Percentiles rank a stretch among this genome's conserved stretches.
Evolutionary conservation across 2,329 filamentous ascomycete genomes (phyloP).

Genomic region (Ilyonectria sp.): DNA sequence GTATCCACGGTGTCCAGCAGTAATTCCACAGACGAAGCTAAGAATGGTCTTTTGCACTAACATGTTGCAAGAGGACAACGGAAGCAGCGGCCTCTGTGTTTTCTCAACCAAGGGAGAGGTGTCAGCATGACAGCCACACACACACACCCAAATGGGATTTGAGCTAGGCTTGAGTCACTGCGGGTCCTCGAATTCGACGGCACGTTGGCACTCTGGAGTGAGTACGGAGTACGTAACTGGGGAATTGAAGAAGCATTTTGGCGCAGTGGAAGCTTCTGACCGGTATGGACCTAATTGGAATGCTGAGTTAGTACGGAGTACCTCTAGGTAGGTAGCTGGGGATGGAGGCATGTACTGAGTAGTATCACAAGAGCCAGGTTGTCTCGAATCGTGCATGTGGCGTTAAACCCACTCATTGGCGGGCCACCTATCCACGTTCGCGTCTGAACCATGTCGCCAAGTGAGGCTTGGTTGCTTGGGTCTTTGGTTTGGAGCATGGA

Average conservation of each 20-base stretch:
- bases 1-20: not conserved
- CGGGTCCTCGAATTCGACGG: too few relatives aligned
- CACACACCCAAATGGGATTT: not conserved
- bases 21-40: not conserved
- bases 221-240: not conserved
- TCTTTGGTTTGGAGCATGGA: not conserved
- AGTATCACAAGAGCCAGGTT: not conserved
- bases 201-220: not conserved
- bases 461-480: not conserved
- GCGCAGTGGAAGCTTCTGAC: not conserved
- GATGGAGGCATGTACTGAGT: not conserved
- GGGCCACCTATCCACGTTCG: not conserved
- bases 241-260: not conserved
- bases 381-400: conserved; percentile 1
- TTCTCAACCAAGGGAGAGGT: not conserved
- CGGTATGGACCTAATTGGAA: not conserved
- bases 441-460: not conserved
- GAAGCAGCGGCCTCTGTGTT: not conserved
- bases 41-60: not conserved
- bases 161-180: too few relatives aligned
- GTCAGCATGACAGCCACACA: not conserved
- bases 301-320: too few relatives aligned
- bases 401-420: conserved; percentile 2
- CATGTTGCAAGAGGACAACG: not conserved
- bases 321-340: not conserved